A percentile compares a stretch with the other conserved stretches of the same genome.
Conservation (phyloP, 2,329 filamentous ascomycete genomes). For the Cytospora chrysosperma region DNA sequence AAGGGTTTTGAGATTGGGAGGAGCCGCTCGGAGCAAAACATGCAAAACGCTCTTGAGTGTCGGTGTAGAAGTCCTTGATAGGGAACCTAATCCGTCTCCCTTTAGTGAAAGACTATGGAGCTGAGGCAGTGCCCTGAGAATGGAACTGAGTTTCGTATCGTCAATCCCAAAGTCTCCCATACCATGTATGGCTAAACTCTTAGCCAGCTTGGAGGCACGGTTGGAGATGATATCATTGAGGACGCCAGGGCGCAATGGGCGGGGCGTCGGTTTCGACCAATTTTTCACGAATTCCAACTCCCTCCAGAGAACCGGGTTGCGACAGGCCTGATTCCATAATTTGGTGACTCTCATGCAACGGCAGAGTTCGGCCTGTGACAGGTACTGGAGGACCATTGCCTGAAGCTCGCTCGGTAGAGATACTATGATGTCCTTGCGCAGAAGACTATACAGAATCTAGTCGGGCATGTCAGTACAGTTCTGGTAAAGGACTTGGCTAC, state of each 20-base stretch:
- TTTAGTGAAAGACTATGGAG: conserved; percentile 1
- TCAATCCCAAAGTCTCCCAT: conserved; percentile 8
- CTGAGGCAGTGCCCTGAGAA: conserved; percentile 3
- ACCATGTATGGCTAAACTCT: conserved; percentile 5
- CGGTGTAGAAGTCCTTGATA: neutral
- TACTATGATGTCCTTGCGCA: conserved; percentile 15
- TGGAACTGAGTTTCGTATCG: neutral
- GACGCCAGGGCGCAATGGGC: neutral
- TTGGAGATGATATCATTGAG: neutral
- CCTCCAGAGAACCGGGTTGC: conserved; percentile 15
- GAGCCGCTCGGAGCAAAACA: neutral
- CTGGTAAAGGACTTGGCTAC: neutral
- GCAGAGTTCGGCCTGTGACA: conserved; percentile 13
- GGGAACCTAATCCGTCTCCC: neutral
- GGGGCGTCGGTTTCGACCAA: neutral
- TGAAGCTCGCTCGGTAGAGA: conserved; percentile 9
- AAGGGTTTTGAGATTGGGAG: conserved; percentile 1
- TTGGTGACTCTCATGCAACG: conserved; percentile 19
- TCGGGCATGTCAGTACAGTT: neutral
- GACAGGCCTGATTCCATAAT: conserved; percentile 13
- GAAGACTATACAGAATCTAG: conserved; percentile 1
- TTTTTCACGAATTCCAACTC: conserved; percentile 1
- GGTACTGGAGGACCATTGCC: neutral
- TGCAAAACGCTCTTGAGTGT: neutral
- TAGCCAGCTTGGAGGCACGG: conserved; percentile 1